phyloP scores from a whole-genome alignment of 2,329 filamentous ascomycete species.

The Esteya vermicola region DNA sequence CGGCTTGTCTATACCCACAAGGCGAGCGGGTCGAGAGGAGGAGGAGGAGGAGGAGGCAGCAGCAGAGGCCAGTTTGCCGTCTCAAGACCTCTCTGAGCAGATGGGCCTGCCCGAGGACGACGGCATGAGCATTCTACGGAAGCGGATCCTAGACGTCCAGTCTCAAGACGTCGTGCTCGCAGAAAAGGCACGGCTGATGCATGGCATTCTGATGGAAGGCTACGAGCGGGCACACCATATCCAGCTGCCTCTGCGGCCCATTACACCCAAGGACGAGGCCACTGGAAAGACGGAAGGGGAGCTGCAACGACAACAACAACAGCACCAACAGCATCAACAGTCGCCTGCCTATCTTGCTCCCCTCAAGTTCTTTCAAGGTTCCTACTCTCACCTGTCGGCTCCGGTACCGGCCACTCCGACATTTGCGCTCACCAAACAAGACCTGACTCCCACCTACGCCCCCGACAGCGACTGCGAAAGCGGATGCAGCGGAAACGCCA shows the following conservation, averaged over 20 bases:
- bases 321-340: too few relatives aligned
- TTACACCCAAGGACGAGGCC: constrained; percentile 12
- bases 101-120: constrained; percentile 70
- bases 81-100: too few relatives aligned
- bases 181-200: constrained; percentile 60
- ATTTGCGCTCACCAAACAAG: constrained; percentile 41
- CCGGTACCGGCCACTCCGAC: constrained; percentile 21
- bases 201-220: constrained; percentile 54
- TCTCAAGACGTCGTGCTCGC: constrained; percentile 38
- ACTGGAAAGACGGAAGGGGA: constrained; percentile 14
- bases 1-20: too few relatives aligned
- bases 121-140: constrained; percentile 56
- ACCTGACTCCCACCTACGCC: constrained; percentile 54
- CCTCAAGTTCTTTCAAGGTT: constrained; percentile 43
- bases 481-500: constrained; percentile 22
- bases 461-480: constrained; percentile 31
- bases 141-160: constrained; percentile 56
- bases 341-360: constrained; percentile 24
- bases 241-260: constrained; percentile 10
- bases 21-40: too few relatives aligned
- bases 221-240: constrained; percentile 35
- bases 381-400: constrained; percentile 16
- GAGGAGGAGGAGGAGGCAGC: too few relatives aligned
- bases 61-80: too few relatives aligned
- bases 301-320: too few relatives aligned